Evolutionary conservation across 768 basidiomycete genomes (phyloP), one percentile per base, ranked within the genome.

Genomic region (Phanerochaete sordida): DNA sequence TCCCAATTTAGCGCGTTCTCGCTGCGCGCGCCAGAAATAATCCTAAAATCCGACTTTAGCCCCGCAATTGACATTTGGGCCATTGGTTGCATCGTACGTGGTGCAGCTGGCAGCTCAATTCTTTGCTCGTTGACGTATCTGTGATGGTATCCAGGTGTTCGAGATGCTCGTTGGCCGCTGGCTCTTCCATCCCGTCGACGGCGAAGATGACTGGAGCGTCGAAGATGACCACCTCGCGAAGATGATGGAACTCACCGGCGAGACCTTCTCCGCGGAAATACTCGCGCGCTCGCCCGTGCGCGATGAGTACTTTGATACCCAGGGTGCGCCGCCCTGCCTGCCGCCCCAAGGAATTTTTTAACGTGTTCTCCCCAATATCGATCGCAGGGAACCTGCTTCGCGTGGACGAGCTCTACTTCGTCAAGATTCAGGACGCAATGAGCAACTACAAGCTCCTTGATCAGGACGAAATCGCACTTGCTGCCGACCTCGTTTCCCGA

Each of bases 141-240:
- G 39, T 6, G 11, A 4, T 16, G 11, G 19, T 43, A 26, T 21
- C n/a, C 48, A 71, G 63, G 58, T 64, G 13, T 72, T 70, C 49
- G 70, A 72, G 59, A 64, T 71, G 6, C 62, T 71, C 2, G 58
- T 61, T 15, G 69, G 69, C 28, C 59, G 61, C n/a, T 65, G 60
- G 52, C 57, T 70, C 3, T 72, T 72, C 53, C 56, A 53, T 23
- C 68, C 68, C 24, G 37, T 56, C 43, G 60, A 52, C 23, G 59
- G 62, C 27, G 53, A 35, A 2, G 58, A 63, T 33, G 55, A 57
- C 19, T 61, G 64, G 64, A 24, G 33, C 23, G 13, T 51, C 35
- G 71, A 72, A 58, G 71, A 72, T 35, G 72, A 69, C 58, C 68
- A 70, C 58, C 62, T 73, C 26, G 69, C 71, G 2, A 68, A 67